These are phyloP conservation scores for Cladosporium phlei DNA, from an alignment of 2,329 filamentous ascomycete species.

Conservation along the genomic window DNA sequence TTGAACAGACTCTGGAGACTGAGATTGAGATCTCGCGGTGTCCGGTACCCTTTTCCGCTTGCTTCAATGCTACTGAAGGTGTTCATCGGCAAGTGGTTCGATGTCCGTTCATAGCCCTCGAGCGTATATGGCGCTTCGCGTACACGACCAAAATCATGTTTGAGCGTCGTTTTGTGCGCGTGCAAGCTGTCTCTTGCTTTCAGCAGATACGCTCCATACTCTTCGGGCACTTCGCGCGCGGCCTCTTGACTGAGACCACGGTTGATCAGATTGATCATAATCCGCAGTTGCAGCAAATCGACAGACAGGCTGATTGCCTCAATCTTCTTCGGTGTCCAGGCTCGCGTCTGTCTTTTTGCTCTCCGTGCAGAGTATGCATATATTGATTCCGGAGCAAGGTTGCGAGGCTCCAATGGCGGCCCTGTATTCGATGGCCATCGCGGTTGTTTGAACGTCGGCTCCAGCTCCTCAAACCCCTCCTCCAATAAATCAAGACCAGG, in stretches of 20 bases:
- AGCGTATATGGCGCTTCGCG: neutral
- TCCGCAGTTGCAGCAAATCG: slow-evolving; percentile 36
- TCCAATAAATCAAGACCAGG: neutral
- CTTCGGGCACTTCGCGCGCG: slow-evolving; percentile 21
- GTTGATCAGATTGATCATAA: slow-evolving; percentile 28
- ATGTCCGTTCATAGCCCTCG: slow-evolving; percentile 8
- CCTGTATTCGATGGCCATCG: slow-evolving; percentile 41
- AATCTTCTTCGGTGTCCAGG: slow-evolving; percentile 40
- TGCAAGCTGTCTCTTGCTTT: slow-evolving; percentile 3
- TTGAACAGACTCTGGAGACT: slow-evolving; percentile 23
- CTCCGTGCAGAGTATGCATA: slow-evolving; percentile 31
- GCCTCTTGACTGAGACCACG: slow-evolving; percentile 17
- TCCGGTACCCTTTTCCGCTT: slow-evolving; percentile 9
- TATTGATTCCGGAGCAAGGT: slow-evolving; percentile 43
- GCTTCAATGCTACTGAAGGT: neutral
- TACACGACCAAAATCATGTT: slow-evolving; percentile 1
- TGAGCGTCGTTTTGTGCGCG: slow-evolving; percentile 4
- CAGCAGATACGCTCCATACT: slow-evolving; percentile 19
- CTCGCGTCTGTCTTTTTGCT: neutral
- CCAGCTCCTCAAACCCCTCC: slow-evolving; percentile 20
- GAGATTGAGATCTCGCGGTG: slow-evolving; percentile 23
- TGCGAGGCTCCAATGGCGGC: slow-evolving; percentile 20
- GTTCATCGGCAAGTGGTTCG: neutral
- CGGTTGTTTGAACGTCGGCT: slow-evolving; percentile 14
- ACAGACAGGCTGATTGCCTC: slow-evolving; percentile 38